Evolutionary conservation across 2,329 filamentous ascomycete genomes (phyloP), one percentile per base, ranked within the genome.

Genomic region (Colletotrichum sp.): DNA sequence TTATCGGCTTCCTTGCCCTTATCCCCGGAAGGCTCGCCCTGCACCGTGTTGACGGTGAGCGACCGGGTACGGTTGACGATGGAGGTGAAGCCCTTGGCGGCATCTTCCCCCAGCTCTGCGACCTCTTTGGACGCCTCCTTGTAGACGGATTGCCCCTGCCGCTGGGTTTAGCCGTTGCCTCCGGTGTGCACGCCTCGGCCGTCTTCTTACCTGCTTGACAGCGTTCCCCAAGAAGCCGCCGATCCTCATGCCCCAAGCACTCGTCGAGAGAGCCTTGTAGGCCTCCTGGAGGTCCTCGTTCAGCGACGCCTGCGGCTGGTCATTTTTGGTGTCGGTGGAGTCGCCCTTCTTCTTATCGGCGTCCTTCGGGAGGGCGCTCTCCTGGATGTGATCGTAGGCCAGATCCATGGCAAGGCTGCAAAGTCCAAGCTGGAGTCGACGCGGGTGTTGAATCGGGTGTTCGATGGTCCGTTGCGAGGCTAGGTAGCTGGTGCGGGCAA

Each of bases 371-470:
- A 95, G 90, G 68, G 92, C 91, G 84, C 97, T 93, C 87, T 98
- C 95, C 83, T 95, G 93, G 81, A 99, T 98, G 85, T 98, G 96
- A 83, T 99, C 97, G 90, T 99, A 99, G 60, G 96, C 96, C 82
- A 98, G 90, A 91, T 99, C 97, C 97, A 99, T 99, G 78, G 78
- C 74, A 52, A 69, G 43, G 59, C 59, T 68, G 34, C 13, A 7
- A 21, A 39, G 48, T 66, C 43, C 64, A 48, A 72, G 63, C 70
- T 68, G 16, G 34, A 65, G 18, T 36, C 18, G 43, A 64, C 43
- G 26, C 18, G 43, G 59, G 18, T 52, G 18, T 65, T 68, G 24
- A 57, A 7, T 57, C 13, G 70, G 32, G 21, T 43, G 12, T 69
- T 64, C 14, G 34, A 64, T 81, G 68, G 43, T 57, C 39, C 64